Evolutionary conservation across 176 grass and related monocot species (phyloP).

Genomic region (Oryza nivara): DNA sequence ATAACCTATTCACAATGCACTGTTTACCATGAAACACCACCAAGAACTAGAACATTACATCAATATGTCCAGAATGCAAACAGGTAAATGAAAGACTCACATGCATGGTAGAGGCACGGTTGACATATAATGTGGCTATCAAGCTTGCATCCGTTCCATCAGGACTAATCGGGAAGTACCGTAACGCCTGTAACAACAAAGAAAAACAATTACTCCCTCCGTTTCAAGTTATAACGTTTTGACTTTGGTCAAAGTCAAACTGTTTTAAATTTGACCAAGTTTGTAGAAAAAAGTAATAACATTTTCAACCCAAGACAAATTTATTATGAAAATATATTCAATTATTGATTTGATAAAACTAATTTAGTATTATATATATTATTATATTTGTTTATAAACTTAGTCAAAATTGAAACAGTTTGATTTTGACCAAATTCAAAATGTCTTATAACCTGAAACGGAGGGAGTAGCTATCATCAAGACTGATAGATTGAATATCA

Average conservation of each 20-base stretch:
- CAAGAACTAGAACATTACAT: neutral
- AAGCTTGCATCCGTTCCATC: conserved; percentile 58
- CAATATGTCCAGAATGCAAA: conserved; percentile 19
- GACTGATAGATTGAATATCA: neutral
- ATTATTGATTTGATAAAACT: too few relatives aligned
- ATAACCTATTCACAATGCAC: neutral
- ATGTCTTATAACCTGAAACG: too few relatives aligned
- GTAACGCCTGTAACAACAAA: conserved; percentile 68
- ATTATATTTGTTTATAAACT: too few relatives aligned
- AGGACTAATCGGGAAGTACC: conserved; percentile 47
- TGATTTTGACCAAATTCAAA: too few relatives aligned
- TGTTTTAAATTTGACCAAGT: too few relatives aligned
- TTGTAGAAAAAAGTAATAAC: too few relatives aligned
- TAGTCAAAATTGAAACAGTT: too few relatives aligned
- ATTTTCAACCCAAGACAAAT: too few relatives aligned
- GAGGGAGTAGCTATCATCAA: conserved; percentile 28
- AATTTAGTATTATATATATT: too few relatives aligned
- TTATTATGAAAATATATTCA: too few relatives aligned
- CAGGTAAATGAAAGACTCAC: conserved; percentile 52
- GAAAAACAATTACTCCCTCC: conserved; percentile 25
- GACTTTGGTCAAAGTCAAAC: too few relatives aligned
- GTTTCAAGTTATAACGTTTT: too few relatives aligned
- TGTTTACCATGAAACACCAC: conserved; percentile 11
- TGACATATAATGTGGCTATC: conserved; percentile 72
- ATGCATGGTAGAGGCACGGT: conserved; percentile 90